A percentile compares a stretch with the other conserved stretches of the same genome.
phyloP scores from a whole-genome alignment of 73 alveolate species.

The Uronychia binucleata region DNA sequence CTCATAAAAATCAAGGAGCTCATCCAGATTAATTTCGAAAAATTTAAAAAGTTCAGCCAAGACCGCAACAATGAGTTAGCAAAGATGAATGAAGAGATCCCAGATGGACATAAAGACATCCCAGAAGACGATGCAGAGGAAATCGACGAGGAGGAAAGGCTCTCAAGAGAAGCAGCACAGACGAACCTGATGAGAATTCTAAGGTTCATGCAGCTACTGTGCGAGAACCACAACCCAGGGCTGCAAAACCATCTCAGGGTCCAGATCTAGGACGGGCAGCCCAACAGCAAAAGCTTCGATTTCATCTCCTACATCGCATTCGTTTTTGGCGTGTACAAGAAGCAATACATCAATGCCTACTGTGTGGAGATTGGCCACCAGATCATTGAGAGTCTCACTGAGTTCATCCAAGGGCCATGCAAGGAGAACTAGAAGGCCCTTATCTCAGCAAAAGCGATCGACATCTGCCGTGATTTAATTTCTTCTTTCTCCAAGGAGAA shows the following conservation, averaged over 20 bases:
- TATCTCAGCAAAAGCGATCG: conserved; percentile 77
- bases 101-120: background rate
- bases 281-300: conserved; percentile 62
- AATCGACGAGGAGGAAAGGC: background rate
- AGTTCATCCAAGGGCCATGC: conserved; percentile 97
- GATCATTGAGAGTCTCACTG: conserved; percentile 92
- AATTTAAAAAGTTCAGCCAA: no score
- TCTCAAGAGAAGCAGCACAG: background rate
- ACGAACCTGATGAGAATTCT: conserved; percentile 50
- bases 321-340: conserved; percentile 26
- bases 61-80: conserved; percentile 9
- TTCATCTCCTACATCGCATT: conserved; percentile 17
- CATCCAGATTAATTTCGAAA: conserved; percentile 22
- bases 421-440: conserved; percentile 81
- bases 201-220: conserved; percentile 85
- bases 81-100: background rate
- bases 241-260: conserved; percentile 89
- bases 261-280: conserved; percentile 65
- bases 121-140: conserved; percentile 25
- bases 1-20: conserved; percentile 12
- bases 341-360: conserved; percentile 72
- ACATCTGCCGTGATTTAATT: conserved; percentile 37
- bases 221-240: conserved; percentile 87
- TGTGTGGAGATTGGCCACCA: conserved; percentile 70
- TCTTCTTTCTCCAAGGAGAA: conserved; percentile 3